A percentile compares a stretch with the other conserved stretches of the same genome.
Conservation (phyloP, 116 monocot genomes). For the Zostera marina region DNA sequence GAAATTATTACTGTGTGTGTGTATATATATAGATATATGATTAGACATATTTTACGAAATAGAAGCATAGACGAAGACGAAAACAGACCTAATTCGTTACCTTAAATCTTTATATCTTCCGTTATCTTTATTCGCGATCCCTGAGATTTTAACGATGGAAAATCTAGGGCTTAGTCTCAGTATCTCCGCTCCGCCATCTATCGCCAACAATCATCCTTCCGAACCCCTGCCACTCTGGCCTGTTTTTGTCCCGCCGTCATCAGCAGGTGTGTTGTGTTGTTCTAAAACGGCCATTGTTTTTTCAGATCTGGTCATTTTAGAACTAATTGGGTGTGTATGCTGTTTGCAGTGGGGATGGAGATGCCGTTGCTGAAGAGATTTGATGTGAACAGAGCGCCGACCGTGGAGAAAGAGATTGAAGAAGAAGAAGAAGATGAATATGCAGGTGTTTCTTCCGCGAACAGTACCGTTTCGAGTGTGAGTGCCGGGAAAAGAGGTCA, state of each 20-base stretch:
- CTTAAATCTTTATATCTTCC: background rate
- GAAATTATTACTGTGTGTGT: background rate
- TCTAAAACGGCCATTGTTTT: background rate
- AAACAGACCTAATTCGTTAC: background rate
- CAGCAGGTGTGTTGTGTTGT: background rate
- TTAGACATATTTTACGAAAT: too few species aligned
- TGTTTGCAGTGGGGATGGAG: conserved; percentile 3
- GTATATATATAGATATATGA: too few species aligned
- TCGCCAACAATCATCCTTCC: background rate
- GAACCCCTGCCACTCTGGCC: background rate
- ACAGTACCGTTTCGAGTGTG: conserved; percentile 29
- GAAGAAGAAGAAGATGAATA: conserved; percentile 22
- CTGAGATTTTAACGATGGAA: background rate
- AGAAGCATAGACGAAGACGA: too few species aligned
- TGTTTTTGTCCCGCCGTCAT: background rate
- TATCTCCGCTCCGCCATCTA: background rate
- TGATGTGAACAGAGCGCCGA: conserved; percentile 44
- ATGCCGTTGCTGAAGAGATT: conserved; percentile 21
- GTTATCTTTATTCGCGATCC: background rate
- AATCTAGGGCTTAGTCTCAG: conserved; percentile 13
- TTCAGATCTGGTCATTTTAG: background rate
- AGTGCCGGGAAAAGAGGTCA: conserved; percentile 10
- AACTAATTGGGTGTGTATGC: background rate
- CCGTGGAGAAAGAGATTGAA: conserved; percentile 8
- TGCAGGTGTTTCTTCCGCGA: conserved; percentile 23